Evolutionary conservation across 345 rosid genomes (phyloP), one percentile per base, ranked within the genome.

Genomic region (Salix arbutifolia): DNA sequence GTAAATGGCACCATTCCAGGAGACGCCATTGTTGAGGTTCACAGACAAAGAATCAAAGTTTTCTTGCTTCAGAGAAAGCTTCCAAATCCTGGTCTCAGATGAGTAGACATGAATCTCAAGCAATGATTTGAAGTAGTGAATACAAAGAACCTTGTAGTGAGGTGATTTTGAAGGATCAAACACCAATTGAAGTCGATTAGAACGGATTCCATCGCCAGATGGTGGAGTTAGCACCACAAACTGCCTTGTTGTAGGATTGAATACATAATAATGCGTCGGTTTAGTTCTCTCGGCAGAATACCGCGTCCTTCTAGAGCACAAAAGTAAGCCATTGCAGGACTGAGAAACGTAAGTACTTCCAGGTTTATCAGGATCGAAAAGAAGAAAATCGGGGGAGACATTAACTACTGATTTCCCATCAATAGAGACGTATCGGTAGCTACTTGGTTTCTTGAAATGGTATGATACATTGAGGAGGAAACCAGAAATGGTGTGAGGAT

Each of bases 171-270:
- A 4, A 53, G 83, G 83, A 80, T 76, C 79, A 71, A 65, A 80
- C n/a, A 69, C 83, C 37, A 80, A 50, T 44, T 66, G 56, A 30
- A 71, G 67, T 31, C 53, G 38, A 67, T 21, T 38, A 6, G 3
- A 12, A 66, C 11, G 30, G 9, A 38, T 56, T 58, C 9, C n/a
- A n/a, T 5, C 35, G 38, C 0, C 62, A 33, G 33, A 7, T 40
- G 18, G 70, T 52, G 14, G 73, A 68, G 68, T 66, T 28, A 44
- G 28, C 23, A 18, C 23, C 21, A 19, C 65, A 21, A 56, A 62
- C 58, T 80, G 68, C 37, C n/a, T 74, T n/a, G 80, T 80, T 7
- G 80, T 76, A 18, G 77, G 83, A 76, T 81, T 81, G 26, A 42
- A 81, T 26, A 76, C 12, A 28, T 75, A 72, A 35, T 75, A 76